Evolutionary conservation across 495 filamentous ascomycete genomes (phyloP).

Genomic region (Penicillium fimorum): DNA sequence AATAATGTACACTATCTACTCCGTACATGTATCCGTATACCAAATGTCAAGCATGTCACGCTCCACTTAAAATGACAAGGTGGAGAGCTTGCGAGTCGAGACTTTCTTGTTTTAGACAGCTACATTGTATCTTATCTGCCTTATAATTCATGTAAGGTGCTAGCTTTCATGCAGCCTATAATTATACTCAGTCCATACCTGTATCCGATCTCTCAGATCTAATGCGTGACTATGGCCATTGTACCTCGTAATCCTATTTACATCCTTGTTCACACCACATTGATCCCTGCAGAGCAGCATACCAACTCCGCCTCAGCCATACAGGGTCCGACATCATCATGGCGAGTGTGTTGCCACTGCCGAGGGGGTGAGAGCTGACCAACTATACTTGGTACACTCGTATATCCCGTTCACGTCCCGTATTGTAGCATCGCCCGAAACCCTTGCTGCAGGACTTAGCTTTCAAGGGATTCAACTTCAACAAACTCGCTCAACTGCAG

Average conservation of each 20-base stretch:
- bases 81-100: constrained; percentile 8
- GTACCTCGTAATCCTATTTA: constrained; percentile 8
- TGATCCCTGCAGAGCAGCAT: constrained; percentile 13
- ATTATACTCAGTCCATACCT: neutral
- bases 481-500: neutral
- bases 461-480: neutral
- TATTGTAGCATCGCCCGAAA: neutral
- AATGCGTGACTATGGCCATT: neutral
- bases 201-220: neutral
- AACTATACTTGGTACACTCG: neutral
- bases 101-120: neutral
- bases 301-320: constrained; percentile 18
- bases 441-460: neutral
- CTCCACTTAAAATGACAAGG: constrained; percentile 5
- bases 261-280: neutral
- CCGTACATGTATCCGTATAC: neutral
- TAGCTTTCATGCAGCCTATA: neutral
- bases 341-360: constrained; percentile 25
- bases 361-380: constrained; percentile 20
- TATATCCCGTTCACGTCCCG: neutral
- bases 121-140: neutral
- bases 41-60: constrained; percentile 5
- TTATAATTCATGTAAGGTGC: neutral
- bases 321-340: constrained; percentile 9
- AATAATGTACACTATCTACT: neutral